Evolutionary conservation across 305 asterid species (phyloP), one percentile per base, ranked within the genome.

Genomic region (Fraxinus albicans): DNA sequence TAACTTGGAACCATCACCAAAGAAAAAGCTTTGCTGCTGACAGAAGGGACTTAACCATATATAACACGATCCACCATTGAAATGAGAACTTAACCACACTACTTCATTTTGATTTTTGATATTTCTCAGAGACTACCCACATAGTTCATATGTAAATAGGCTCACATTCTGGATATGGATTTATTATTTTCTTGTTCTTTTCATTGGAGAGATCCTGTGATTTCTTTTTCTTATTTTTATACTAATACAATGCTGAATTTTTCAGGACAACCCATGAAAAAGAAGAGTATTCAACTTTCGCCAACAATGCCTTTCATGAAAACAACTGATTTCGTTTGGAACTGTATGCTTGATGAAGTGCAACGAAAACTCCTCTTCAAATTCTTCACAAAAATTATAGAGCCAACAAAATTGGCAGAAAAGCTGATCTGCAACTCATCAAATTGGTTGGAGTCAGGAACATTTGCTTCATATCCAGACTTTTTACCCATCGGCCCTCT

Each of bases 401-500:
- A 82, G 15, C 12, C 82, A 23, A 50, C 77, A 36, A 85, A 86
- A 63, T 25, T 73, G 38, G 85, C 89, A 33, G 88, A 88, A 2
- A 83, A 84, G 86, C 74, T 86, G 12, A 65, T 90, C 50, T 87
- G 91, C 75, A 90, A 90, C 89, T 84, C 92, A 13, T 78, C 77
- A 19, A 36, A 82, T 40, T 85, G 85, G 0, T 81, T 89, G 65
- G 93, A 90, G 77, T 80, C 91, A 2, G 90, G 84, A 27, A 89
- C 92, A 6, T 84, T 87, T 75, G 40, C 80, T 79, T 23, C 85
- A 25, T 77, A 84, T 40, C 91, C 92, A 15, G 83, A 87, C 50
- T 75, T 80, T 65, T 33, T 85, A 12, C 87, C 92, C 0, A 73
- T 90, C 0, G 91, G 92, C 34, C 93, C 92, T 17, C 89, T 89